Base-by-base conservation (phyloP, 345 rosid genomes). In the Clausena lansium region DNA sequence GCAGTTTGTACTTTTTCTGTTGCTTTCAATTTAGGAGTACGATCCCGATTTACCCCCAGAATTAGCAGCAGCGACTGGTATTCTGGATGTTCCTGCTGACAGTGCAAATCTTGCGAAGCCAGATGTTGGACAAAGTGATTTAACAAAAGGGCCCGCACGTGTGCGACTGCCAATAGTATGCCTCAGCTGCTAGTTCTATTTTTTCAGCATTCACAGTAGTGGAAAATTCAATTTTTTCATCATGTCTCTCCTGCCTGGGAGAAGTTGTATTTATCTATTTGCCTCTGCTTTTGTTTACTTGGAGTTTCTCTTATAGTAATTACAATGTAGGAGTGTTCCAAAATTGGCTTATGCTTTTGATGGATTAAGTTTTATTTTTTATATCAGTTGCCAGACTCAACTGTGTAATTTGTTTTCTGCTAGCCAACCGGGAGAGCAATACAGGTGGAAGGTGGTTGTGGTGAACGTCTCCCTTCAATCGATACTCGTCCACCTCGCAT, bases 31-130 rank as follows among this genome's bases (percentile, higher is more conserved):
- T 72, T 79, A 97, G 99, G 95, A 91, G 63, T 97, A 85, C 70
- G 99, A 97, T 89, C 99, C 98, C 57, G 98, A 97, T 83, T 81
- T 97, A 76, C 99, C 99, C 52, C 98, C 98, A 57, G 99, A 97
- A 87, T 88, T 97, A 80, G 99, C 94, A 75, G 99, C 98, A 77
- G 99, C 98, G 38, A 81, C 97, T 50, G 97, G 97, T 15, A 79
- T 83, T 27, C 95, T 87, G 84, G 98, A 88, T 81, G 80, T 75
- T 84, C 75, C 88, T 74, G 86, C 81, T 85, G 96, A 80, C 65
- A 85, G 79, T 88, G 81, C 86, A 73, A 89, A 82, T 86, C 54
- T 86, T 77, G 89, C 83, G 76, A 94, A 89, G 87, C 79, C 75
- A 70, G 95, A 91, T 71, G 85, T 72, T 67, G 89, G 87, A 73